These are phyloP conservation scores for Didymella lethalis DNA, from an alignment of 2,329 filamentous ascomycete genomes.

Conservation along the genomic window DNA sequence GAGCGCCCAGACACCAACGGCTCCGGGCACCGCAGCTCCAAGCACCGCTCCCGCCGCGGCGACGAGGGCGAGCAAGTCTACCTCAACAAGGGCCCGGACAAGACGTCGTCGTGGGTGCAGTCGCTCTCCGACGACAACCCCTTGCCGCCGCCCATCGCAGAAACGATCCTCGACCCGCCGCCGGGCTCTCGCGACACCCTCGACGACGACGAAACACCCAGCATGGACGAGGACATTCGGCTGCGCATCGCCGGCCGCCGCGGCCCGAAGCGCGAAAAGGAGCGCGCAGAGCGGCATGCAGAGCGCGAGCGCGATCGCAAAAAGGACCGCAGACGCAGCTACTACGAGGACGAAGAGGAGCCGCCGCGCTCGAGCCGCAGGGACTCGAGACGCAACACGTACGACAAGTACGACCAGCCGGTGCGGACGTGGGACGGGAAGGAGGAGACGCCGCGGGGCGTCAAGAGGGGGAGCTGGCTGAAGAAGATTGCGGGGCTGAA, in stretches of 20 bases:
- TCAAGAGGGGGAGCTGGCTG: constrained; percentile 57
- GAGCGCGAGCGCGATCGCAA: constrained; percentile 40
- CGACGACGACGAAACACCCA: constrained; percentile 47
- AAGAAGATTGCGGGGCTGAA: constrained; percentile 54
- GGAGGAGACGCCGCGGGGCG: constrained; percentile 37
- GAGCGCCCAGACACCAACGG: constrained; percentile 14
- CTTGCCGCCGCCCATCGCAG: constrained; percentile 54
- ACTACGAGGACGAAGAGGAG: constrained; percentile 30
- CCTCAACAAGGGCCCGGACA: constrained; percentile 53
- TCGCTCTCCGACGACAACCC: constrained; percentile 57
- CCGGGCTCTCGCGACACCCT: constrained; percentile 39
- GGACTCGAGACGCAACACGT: constrained; percentile 39
- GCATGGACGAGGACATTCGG: constrained; percentile 51
- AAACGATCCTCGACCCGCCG: constrained; percentile 56
- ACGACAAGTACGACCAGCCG: constrained; percentile 39
- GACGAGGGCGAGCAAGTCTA: constrained; percentile 46
- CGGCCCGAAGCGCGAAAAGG: constrained; percentile 42
- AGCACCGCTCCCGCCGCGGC: constrained; percentile 39
- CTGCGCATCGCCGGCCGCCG: constrained; percentile 45
- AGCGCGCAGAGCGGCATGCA: constrained; percentile 38
- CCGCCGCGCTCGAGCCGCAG: constrained; percentile 26
- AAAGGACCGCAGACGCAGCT: constrained; percentile 37
- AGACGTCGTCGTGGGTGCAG: constrained; percentile 60
- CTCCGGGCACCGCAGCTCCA: constrained; percentile 40
- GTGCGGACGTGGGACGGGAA: constrained; percentile 51